Base-by-base conservation (phyloP, 2,329 filamentous ascomycete genomes). In the Aspergillus amoenus region DNA sequence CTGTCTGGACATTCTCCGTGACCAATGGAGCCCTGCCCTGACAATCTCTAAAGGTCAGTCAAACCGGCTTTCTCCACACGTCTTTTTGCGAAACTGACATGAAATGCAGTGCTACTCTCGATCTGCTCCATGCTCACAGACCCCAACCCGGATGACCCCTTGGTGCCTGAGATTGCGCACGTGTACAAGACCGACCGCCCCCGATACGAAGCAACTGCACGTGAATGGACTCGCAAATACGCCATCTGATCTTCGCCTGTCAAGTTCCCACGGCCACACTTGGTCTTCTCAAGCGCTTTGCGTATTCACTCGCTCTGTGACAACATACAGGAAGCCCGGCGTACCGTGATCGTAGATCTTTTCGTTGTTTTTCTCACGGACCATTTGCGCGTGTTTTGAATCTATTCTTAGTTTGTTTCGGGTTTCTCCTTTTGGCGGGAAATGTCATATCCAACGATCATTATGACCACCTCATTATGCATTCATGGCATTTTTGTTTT, bases 111-210 rank as follows among this genome's bases (percentile, higher is more conserved):
- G 57, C 85, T 99, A 27, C 86, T 99, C 65, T 97, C 94, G 58
- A 99, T 99, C 83, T 99, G 94, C 85, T 99, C 94, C 53, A 97
- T 99, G 94, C 84, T 99, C 77, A 99, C 94, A 73, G 94, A 99
- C 81, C 94, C 94, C 69, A 99, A 99, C 84, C 94, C 94, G 64
- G 94, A 99, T 77, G 94, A 99, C 79, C 94, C 94, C 73, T 88
- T 99, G 67, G 94, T 99, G 61, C 94, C 94, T 64, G 94, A 99
- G 82, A 99, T 99, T 72, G 94, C 94, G 70, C 94, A 99, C 75
- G 92, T 97, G 75, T 99, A 99, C 90, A 99, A 99, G 88, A 97
- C 93, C 65, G 94, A 99, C 79, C 90, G 92, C 69, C 87, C 90
- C 70, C 86, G 92, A 77, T 99, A 99, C 79, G 94, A 99, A 82